These are phyloP conservation scores for Puccinia horiana DNA, from an alignment of 1,284 basidiomycete species.

Conservation along the genomic window DNA sequence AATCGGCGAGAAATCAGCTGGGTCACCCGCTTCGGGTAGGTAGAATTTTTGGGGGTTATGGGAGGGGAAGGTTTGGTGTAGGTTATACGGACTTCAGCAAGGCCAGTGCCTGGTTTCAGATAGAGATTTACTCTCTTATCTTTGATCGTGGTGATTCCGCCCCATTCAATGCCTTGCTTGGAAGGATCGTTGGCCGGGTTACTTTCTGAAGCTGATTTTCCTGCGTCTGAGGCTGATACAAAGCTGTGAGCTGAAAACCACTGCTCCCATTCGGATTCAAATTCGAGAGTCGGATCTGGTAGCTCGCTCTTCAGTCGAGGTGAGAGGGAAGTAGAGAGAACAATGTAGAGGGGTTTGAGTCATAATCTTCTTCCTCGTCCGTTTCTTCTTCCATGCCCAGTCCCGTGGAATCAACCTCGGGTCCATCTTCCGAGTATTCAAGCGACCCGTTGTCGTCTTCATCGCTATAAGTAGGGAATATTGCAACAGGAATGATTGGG, in stretches of 20 bases:
- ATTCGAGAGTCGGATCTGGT: constrained; percentile 49
- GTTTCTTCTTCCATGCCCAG: constrained; percentile 40
- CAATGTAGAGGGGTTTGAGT: constrained; percentile 50
- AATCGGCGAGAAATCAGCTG: constrained; percentile 17
- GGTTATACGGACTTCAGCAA: constrained; percentile 48
- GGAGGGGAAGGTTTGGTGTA: background rate
- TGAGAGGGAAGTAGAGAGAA: constrained; percentile 51
- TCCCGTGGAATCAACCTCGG: constrained; percentile 23
- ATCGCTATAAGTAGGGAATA: constrained; percentile 46
- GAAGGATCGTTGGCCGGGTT: background rate
- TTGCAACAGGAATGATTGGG: constrained; percentile 40
- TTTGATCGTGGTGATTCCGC: constrained; percentile 12
- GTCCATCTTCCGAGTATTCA: constrained; percentile 31
- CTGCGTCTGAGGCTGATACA: constrained; percentile 37
- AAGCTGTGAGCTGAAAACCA: constrained; percentile 49
- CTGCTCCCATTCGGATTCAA: constrained; percentile 50
- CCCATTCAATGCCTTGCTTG: constrained; percentile 45
- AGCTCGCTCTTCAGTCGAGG: constrained; percentile 51
- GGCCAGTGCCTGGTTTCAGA: constrained; percentile 48
- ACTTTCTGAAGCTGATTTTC: background rate
- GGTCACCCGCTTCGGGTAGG: background rate
- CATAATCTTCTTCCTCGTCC: constrained; percentile 51
- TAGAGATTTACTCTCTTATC: constrained; percentile 38
- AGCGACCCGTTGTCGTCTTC: constrained; percentile 39
- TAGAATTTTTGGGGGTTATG: background rate